Evolutionary conservation across 2,329 filamentous ascomycete genomes (phyloP).

Genomic region (Keithomyces neogunnii): DNA sequence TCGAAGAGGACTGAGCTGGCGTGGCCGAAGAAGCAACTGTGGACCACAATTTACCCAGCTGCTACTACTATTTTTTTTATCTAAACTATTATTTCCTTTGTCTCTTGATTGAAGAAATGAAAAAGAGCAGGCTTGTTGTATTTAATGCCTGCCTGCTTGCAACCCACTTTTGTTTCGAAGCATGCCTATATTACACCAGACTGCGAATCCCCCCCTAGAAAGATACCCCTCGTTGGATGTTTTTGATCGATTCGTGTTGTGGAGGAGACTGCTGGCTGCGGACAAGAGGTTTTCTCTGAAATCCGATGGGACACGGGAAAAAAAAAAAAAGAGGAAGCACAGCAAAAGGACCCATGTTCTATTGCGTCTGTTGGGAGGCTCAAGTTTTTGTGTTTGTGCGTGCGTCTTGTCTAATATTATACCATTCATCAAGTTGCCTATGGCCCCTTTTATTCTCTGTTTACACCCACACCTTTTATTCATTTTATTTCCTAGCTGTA

Average conservation of each 20-base stretch:
- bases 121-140: constrained; percentile 2
- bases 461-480: neutral
- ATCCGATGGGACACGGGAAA: neutral
- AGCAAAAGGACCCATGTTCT: neutral
- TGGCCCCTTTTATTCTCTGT: neutral
- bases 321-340: neutral
- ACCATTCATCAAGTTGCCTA: constrained; percentile 1
- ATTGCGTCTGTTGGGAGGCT: neutral
- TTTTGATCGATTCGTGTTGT: constrained; percentile 5
- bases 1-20: constrained; percentile 35
- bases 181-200: constrained; percentile 13
- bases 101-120: neutral
- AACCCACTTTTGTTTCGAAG: neutral
- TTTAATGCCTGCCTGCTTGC: neutral
- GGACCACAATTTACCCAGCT: neutral
- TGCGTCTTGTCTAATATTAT: constrained; percentile 5
- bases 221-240: constrained; percentile 30
- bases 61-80: neutral
- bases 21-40: neutral
- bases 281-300: neutral
- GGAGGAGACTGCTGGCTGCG: neutral
- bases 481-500: constrained; percentile 6
- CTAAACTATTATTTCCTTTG: constrained; percentile 1
- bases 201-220: constrained; percentile 25
- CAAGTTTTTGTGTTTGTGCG: constrained; percentile 1